Conservation (phyloP, 2,329 filamentous ascomycete genomes). For the Cladobotryum mycophilum region DNA sequence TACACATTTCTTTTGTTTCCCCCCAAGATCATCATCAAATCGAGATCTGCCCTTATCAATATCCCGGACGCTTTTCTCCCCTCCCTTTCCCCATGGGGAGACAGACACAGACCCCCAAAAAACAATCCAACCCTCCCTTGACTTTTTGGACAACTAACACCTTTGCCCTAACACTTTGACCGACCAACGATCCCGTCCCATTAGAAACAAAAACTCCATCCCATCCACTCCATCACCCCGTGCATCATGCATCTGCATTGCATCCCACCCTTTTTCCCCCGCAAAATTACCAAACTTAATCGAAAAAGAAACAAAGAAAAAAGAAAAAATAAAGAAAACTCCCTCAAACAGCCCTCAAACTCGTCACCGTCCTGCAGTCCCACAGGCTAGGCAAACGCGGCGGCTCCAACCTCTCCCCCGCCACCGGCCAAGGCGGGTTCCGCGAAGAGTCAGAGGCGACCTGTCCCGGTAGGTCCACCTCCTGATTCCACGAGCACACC, state of each 20-base stretch:
- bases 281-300: no score
- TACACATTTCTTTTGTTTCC: no score
- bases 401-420: conserved; percentile 9
- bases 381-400: conserved; percentile 8
- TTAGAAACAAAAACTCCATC: neutral
- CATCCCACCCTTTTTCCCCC: neutral
- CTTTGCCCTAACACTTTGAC: no score
- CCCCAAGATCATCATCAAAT: no score
- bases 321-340: no score
- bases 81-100: no score
- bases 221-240: neutral
- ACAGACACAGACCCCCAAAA: no score
- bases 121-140: no score
- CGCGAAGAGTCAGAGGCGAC: neutral
- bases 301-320: no score
- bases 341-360: neutral
- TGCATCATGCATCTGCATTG: neutral
- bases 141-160: no score
- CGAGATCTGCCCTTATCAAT: no score
- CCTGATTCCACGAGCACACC: conserved; percentile 6
- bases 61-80: no score
- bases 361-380: conserved; percentile 8
- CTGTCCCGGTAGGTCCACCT: conserved; percentile 4
- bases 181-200: neutral
- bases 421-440: conserved; percentile 4